Evolutionary conservation across 495 filamentous ascomycete species (phyloP).

Genomic region (Sordaria brevicollis): DNA sequence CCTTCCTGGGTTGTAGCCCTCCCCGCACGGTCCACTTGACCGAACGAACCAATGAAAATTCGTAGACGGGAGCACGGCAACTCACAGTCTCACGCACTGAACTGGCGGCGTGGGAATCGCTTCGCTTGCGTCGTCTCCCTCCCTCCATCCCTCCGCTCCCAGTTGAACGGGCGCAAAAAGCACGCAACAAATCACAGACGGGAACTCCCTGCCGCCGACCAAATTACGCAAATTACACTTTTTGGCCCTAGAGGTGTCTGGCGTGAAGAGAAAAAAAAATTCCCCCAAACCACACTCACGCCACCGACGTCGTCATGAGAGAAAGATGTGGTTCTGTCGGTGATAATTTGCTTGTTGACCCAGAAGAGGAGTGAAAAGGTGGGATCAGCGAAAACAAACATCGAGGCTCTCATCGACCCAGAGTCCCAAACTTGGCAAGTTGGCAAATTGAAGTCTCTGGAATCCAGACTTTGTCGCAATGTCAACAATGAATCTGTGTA

Average conservation of each 20-base stretch:
- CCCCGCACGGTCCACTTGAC: not conserved
- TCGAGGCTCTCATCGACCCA: not conserved
- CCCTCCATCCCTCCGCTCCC: not conserved
- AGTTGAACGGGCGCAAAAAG: not conserved
- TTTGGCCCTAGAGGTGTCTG: not conserved
- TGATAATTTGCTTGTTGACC: not conserved
- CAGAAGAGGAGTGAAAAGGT: too few relatives aligned
- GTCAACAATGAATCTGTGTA: too few relatives aligned
- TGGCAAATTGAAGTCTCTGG: not conserved
- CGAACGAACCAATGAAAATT: not conserved
- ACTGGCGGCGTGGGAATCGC: not conserved
- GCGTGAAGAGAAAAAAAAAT: not conserved
- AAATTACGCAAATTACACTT: not conserved
- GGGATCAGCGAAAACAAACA: not conserved
- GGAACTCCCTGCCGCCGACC: not conserved
- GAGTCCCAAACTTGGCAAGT: too few relatives aligned
- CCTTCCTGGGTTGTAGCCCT: not conserved
- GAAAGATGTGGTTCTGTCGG: not conserved
- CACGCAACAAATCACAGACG: not conserved
- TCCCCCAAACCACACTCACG: not conserved
- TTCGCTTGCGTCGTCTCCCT: too few relatives aligned
- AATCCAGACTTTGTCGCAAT: not conserved
- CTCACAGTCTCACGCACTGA: not conserved
- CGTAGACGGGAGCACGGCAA: not conserved
- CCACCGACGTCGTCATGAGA: not conserved